Evolutionary conservation across 2,329 filamentous ascomycete genomes (phyloP).

Genomic region (Neofusicoccum laricinum): DNA sequence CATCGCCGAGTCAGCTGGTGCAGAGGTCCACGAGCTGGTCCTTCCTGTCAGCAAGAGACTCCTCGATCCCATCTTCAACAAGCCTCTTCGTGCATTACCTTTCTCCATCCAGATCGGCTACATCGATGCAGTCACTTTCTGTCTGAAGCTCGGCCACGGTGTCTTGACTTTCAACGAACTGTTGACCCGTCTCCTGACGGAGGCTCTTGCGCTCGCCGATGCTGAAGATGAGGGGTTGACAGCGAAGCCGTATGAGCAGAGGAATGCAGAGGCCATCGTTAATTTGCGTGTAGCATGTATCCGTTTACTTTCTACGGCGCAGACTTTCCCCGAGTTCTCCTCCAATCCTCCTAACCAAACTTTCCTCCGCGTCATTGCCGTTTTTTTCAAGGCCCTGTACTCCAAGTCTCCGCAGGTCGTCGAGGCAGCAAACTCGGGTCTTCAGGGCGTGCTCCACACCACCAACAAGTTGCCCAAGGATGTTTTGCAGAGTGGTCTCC

Average conservation of each 20-base stretch:
- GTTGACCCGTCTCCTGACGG: slow-evolving; percentile 84
- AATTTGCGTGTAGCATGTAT: slow-evolving; percentile 91
- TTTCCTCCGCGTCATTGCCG: slow-evolving; percentile 69
- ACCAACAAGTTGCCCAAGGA: slow-evolving; percentile 94
- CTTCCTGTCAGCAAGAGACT: slow-evolving; percentile 87
- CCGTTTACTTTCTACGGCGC: slow-evolving; percentile 86
- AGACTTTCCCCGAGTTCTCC: slow-evolving; percentile 88
- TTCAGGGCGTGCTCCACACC: slow-evolving; percentile 82
- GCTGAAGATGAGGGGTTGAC: slow-evolving; percentile 90
- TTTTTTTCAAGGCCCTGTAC: slow-evolving; percentile 98
- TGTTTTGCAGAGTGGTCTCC: slow-evolving; percentile 85
- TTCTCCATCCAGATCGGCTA: slow-evolving; percentile 97
- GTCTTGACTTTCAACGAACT: slow-evolving; percentile 92
- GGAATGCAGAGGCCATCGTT: slow-evolving; percentile 93
- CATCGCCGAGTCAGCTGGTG: slow-evolving; percentile 72
- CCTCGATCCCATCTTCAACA: slow-evolving; percentile 89
- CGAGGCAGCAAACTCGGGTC: slow-evolving; percentile 84
- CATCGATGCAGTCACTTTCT: slow-evolving; percentile 96
- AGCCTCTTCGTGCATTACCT: slow-evolving; percentile 86
- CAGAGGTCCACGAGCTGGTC: slow-evolving; percentile 83
- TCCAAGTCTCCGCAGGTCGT: slow-evolving; percentile 90
- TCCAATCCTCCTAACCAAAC: slow-evolving; percentile 67
- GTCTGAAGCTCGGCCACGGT: slow-evolving; percentile 81
- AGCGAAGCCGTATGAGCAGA: slow-evolving; percentile 83
- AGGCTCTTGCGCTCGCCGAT: slow-evolving; percentile 90